Evolutionary conservation across 257 asterid genomes (phyloP), one percentile per base, ranked within the genome.

Genomic region (Avicennia marina): DNA sequence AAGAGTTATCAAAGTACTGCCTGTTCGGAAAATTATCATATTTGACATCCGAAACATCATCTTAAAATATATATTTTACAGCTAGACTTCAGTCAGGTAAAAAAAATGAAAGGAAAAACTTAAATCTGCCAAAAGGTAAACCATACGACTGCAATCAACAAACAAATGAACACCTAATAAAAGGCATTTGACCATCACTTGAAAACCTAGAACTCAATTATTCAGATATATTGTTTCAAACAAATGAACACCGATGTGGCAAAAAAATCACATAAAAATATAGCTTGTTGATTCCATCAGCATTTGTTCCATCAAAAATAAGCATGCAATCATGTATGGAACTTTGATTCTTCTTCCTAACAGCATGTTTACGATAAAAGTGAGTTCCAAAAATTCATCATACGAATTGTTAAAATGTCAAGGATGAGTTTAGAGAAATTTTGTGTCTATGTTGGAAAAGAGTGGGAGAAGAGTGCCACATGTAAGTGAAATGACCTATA

Each of bases 91-190:
- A 22, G 59, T 43, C 58, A 34, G 46, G 24, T 24, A 29, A 44
- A 5, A 29, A 44, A 5, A 26, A 32, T 13, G 41, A 10, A 8
- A 11, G 63, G 26, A 34, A 34, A 38, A 29, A 16, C 41, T 8
- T 12, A 43, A 19, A 53, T 52, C 46, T 24, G 42, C 15, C 38
- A 45, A 54, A 29, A 58, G 53, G 59, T 48, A 12, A 25, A 43
- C 25, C 40, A 16, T 7, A 25, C 25, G 17, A 29, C 1, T 16
- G 49, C 17, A n/a, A n/a, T n/a, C n/a, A n/a, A n/a, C n/a, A n/a
- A n/a, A n/a, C n/a, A n/a, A n/a, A n/a, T n/a, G n/a, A n/a, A n/a
- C n/a, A n/a, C n/a, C n/a, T n/a, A n/a, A n/a, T n/a, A n/a, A n/a
- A n/a, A n/a, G n/a, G n/a, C n/a, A n/a, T n/a, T n/a, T n/a, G n/a